These are phyloP conservation scores for Fraxinus greggii DNA, from an alignment of 305 asterid species.

Conservation along the genomic window DNA sequence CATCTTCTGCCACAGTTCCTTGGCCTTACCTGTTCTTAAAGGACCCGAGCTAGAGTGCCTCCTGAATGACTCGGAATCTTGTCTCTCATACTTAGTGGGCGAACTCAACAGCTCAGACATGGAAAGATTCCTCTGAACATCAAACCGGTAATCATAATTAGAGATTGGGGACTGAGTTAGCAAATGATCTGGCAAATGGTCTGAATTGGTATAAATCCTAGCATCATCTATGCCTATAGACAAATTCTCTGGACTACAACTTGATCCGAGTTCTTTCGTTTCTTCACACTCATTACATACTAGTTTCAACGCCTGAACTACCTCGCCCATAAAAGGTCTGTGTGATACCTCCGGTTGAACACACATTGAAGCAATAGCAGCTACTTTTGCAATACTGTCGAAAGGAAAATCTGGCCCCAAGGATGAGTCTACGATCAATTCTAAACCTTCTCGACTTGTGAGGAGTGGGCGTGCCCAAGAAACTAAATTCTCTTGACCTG, in stretches of 20 bases:
- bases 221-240: slow-evolving; percentile 44
- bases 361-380: slow-evolving; percentile 97
- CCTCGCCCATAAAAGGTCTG: slow-evolving; percentile 97
- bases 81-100: slow-evolving; percentile 36
- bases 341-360: slow-evolving; percentile 94
- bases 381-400: slow-evolving; percentile 74
- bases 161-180: slow-evolving; percentile 47
- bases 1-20: slow-evolving; percentile 61
- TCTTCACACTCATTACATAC: slow-evolving; percentile 70
- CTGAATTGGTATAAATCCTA: slow-evolving; percentile 32
- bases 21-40: slow-evolving; percentile 41
- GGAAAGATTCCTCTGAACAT: slow-evolving; percentile 67
- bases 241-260: slow-evolving; percentile 47
- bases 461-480: slow-evolving; percentile 90
- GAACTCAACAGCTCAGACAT: slow-evolving; percentile 64
- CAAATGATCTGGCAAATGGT: slow-evolving; percentile 33
- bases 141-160: slow-evolving; percentile 50
- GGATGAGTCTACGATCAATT: slow-evolving; percentile 56
- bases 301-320: slow-evolving; percentile 83
- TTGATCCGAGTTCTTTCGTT: slow-evolving; percentile 37
- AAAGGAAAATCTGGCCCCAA: slow-evolving; percentile 54
- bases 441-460: slow-evolving; percentile 55
- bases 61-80: slow-evolving; percentile 51
- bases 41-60: slow-evolving; percentile 80
- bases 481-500: slow-evolving; percentile 90